Conservation (phyloP, 2,329 filamentous ascomycete genomes). For the Cladosporium sp. region DNA sequence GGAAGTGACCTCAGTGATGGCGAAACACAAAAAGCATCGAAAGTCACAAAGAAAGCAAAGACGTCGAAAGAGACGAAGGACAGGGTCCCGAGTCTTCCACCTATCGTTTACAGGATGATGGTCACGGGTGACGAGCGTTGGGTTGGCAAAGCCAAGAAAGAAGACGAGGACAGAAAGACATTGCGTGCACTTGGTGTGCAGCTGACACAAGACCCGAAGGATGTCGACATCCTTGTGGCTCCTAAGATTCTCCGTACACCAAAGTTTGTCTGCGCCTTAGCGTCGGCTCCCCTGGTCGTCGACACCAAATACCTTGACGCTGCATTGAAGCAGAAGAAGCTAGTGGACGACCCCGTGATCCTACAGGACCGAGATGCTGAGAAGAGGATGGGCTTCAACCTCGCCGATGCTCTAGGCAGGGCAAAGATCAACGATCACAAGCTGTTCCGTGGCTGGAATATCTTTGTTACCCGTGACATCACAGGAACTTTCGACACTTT, state of each 20-base stretch:
- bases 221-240: conserved; percentile 82
- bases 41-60: conserved; percentile 50
- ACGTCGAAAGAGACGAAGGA: conserved; percentile 41
- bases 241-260: conserved; percentile 82
- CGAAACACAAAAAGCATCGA: conserved; percentile 44
- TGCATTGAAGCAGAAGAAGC: conserved; percentile 64
- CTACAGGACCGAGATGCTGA: conserved; percentile 67
- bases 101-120: conserved; percentile 70
- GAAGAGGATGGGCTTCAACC: conserved; percentile 62
- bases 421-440: conserved; percentile 73
- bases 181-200: conserved; percentile 82
- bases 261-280: conserved; percentile 87
- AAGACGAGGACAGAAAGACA: conserved; percentile 77
- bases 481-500: conserved; percentile 80
- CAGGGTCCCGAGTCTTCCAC: conserved; percentile 40
- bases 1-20: conserved; percentile 43
- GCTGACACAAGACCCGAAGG: conserved; percentile 69
- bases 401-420: conserved; percentile 63
- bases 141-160: conserved; percentile 67
- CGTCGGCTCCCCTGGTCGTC: conserved; percentile 73
- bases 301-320: conserved; percentile 73
- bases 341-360: conserved; percentile 61
- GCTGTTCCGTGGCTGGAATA: conserved; percentile 68
- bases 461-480: conserved; percentile 81
- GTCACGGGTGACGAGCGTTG: conserved; percentile 82